Percentiles rank a stretch among this genome's conserved stretches.
Conservation (phyloP, 345 rosid species). For the Salix purpurea region DNA sequence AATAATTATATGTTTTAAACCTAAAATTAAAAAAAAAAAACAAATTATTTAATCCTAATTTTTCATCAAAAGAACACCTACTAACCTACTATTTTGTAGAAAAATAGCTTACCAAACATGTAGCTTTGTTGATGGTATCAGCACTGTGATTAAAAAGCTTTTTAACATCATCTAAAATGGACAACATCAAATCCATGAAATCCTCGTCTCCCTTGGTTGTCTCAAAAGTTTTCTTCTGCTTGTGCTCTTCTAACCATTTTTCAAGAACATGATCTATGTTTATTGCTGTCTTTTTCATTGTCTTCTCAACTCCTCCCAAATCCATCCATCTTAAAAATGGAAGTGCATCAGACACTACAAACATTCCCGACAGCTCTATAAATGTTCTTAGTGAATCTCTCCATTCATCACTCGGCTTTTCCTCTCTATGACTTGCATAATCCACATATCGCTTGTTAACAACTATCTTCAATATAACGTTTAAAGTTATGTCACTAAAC, state of each 20-base stretch:
- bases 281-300: slow-evolving; percentile 23
- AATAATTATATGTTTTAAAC: too few species aligned
- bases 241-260: slow-evolving; percentile 3
- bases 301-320: slow-evolving; percentile 29
- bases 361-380: slow-evolving; percentile 17
- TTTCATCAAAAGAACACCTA: too few species aligned
- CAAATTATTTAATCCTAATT: too few species aligned
- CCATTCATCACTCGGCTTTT: background rate
- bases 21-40: too few species aligned
- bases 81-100: too few species aligned
- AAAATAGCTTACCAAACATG: slow-evolving; percentile 22
- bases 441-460: background rate
- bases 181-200: slow-evolving; percentile 39
- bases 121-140: slow-evolving; percentile 30
- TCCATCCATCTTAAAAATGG: slow-evolving; percentile 34
- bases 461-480: slow-evolving; percentile 6
- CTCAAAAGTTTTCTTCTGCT: background rate
- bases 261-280: slow-evolving; percentile 13
- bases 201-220: slow-evolving; percentile 14
- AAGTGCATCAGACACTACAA: slow-evolving; percentile 23
- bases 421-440: too few species aligned
- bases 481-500: slow-evolving; percentile 14
- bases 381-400: slow-evolving; percentile 1
- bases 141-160: slow-evolving; percentile 2
- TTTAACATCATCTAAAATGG: background rate